Evolutionary conservation across 371 early-diverging fungal species (phyloP), one percentile per base, ranked within the genome.

Genomic region (Sanchytrium tribonematis): DNA sequence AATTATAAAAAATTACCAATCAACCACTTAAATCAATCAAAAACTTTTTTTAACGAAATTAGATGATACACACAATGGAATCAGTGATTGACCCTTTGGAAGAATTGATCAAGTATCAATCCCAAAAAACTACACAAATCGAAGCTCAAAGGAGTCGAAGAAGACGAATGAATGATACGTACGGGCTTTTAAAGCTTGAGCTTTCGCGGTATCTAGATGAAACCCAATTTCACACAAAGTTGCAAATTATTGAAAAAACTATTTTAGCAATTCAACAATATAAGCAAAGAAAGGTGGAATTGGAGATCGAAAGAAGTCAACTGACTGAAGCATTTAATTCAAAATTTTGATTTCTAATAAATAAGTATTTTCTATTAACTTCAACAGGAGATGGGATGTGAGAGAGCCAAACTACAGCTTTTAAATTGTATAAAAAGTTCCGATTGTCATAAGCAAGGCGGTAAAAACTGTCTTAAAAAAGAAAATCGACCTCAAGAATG

Each of bases 71-170:
- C 5, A 48, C 48, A 48, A 48, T 48, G 48, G 48, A 48, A 48
- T 12, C 5, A 22, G 22, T 48, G 5, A 12, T 48, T 5, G 48
- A 48, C 22, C 48, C 48, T 12, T 48, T 48, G 48, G 48, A 48
- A 48, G 48, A 48, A 48, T 48, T 48, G 22, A 48, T 48, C 48
- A 48, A 48, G 48, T 48, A 48, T 48, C 48, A 48, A 48, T 48
- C 48, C 22, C 5, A 12, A 12, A 48, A 48, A 48, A 48, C 5
- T 48, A 48, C 48, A 5, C 48, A 48, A 22, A 48, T 48, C 22
- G 48, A 48, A 22, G 48, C 48, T 5, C 48, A 48, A 48, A 5
- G 48, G 5, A 48, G 22, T 48, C 48, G 48, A 12, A 48, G 48
- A 22, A 5, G 48, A 12, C 5, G 22, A 48, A 12, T 48, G 22